Evolutionary conservation across 371 early-diverging fungal species (phyloP), one percentile per base, ranked within the genome.

Genomic region (Apophysomyces trapeziformis): DNA sequence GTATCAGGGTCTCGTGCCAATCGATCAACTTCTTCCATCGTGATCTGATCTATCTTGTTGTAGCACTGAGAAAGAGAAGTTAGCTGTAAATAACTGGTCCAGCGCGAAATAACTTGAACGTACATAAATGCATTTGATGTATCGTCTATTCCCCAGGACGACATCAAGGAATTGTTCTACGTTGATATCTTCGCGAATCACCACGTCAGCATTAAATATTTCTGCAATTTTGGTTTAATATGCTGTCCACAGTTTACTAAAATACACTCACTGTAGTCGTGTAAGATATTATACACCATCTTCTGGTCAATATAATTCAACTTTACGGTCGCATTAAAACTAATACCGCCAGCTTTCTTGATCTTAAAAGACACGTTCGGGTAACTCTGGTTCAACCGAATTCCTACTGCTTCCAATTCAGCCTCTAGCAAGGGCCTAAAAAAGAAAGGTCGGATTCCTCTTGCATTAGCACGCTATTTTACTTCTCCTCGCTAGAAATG

Each of bases 151-250:
- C 7, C 96, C 97, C 37, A 98, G 89, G 5, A 99, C 93, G 18
- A 96, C 97, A 81, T 99, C 99, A 70, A 99, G 96, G 67, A 99
- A 95, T 68, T 99, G 96, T 74, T 99, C 99, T 4, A 97, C 95
- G 16, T 93, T 97, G 66, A 93, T 91, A 74, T 99, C 99, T 72
- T 97, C 97, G 64, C 98, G 93, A 68, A 99, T 92, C 66, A 98
- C 87, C n/a, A 99, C 92, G 71, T 99, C 99, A 7, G 98, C 99
- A 76, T 99, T 99, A 76, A 95, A 95, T 59, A 99, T 96, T 71
- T 87, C 87, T 92, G 61, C 16, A 46, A 61, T 45, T 43, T 43
- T 9, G 12, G 46, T 0, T 45, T n/a, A 18, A 50, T 18, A 18
- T n/a, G 21, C 21, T 21, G 21, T 7, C 21, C 54, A 50, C 21